Evolutionary conservation across 495 filamentous ascomycete species (phyloP).

Genomic region (Tuber calosporum): DNA sequence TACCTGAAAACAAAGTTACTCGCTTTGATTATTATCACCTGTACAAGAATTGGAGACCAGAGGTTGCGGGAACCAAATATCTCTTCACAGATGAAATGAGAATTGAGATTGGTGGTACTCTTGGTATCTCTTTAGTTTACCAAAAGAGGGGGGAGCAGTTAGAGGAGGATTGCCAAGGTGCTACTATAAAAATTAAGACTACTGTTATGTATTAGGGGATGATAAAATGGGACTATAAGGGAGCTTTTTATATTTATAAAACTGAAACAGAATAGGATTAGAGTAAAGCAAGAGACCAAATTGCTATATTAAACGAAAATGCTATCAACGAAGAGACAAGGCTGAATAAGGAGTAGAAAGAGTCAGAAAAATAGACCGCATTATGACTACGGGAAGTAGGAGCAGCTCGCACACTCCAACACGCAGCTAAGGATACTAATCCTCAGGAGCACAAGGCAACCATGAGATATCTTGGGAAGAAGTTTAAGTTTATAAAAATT

Average conservation of each 20-base stretch:
- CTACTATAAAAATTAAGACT: constrained; percentile 5
- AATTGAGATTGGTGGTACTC: constrained; percentile 14
- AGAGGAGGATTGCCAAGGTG: background rate
- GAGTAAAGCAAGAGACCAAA: constrained; percentile 4
- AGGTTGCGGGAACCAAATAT: constrained; percentile 13
- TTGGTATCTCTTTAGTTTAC: constrained; percentile 5
- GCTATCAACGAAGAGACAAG: constrained; percentile 1
- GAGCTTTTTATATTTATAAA: constrained; percentile 9
- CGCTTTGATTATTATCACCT: constrained; percentile 2
- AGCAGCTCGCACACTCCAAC: background rate
- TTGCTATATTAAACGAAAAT: constrained; percentile 9
- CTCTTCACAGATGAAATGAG: constrained; percentile 13
- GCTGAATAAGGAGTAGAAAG: background rate
- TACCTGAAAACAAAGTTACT: constrained; percentile 10
- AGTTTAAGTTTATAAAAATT: constrained; percentile 6
- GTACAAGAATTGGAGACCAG: background rate
- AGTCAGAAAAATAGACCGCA: background rate
- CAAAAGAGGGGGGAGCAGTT: background rate
- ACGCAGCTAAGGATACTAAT: background rate
- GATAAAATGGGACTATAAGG: constrained; percentile 15
- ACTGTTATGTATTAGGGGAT: constrained; percentile 15
- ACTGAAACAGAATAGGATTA: constrained; percentile 4
- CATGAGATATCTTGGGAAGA: background rate
- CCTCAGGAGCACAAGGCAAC: background rate
- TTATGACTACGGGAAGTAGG: background rate